These are phyloP conservation scores for Penicillium roqueforti DNA, from an alignment of 495 filamentous ascomycete species.

Conservation along the genomic window DNA sequence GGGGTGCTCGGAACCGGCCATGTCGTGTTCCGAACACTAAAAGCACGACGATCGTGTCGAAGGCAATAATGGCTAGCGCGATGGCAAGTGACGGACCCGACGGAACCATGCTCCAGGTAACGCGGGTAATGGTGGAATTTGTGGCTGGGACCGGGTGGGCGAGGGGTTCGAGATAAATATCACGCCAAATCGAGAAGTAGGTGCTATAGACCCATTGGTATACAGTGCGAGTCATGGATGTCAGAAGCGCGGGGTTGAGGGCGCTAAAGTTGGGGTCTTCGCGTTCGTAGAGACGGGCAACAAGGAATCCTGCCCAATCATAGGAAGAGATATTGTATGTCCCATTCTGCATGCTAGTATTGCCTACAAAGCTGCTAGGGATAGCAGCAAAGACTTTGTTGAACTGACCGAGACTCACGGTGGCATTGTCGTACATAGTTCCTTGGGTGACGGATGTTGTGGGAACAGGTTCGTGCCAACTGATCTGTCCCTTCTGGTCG, in stretches of 20 bases:
- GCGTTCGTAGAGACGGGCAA: slow-evolving; percentile 36
- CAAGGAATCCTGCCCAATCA: slow-evolving; percentile 42
- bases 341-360: slow-evolving; percentile 24
- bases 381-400: slow-evolving; percentile 42
- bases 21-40: slow-evolving; percentile 39
- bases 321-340: slow-evolving; percentile 34
- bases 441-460: slow-evolving; percentile 26
- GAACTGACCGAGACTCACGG: slow-evolving; percentile 38
- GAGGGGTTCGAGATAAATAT: slow-evolving; percentile 34
- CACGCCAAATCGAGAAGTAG: slow-evolving; percentile 39
- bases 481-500: slow-evolving; percentile 35
- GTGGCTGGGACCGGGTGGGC: slow-evolving; percentile 15
- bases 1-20: slow-evolving; percentile 36
- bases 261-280: slow-evolving; percentile 25
- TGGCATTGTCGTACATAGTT: slow-evolving; percentile 38
- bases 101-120: slow-evolving; percentile 35
- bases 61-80: slow-evolving; percentile 32
- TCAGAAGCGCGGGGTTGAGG: slow-evolving; percentile 24
- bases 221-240: slow-evolving; percentile 29
- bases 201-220: slow-evolving; percentile 44
- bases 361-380: slow-evolving; percentile 35
- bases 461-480: slow-evolving; percentile 13
- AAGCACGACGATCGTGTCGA: slow-evolving; percentile 37
- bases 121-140: slow-evolving; percentile 32
- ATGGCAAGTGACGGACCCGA: slow-evolving; percentile 33